phyloP scores from a whole-genome alignment of 2,329 filamentous ascomycete genomes.

The Talaromyces marneffei region DNA sequence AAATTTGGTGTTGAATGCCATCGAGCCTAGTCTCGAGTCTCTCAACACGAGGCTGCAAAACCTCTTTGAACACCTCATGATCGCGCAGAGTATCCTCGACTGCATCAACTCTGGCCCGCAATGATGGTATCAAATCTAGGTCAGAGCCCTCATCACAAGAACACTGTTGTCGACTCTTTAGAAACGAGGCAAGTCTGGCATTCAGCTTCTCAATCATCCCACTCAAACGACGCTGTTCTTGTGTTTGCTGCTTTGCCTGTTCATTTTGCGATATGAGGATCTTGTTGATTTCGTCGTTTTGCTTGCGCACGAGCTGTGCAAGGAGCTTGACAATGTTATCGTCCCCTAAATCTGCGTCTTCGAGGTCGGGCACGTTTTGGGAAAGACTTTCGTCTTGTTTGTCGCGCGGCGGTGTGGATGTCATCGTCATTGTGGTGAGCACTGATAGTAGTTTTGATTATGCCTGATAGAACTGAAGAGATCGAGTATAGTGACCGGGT shows the following conservation, averaged over 20 bases:
- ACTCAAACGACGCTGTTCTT: slow-evolving; percentile 1
- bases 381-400: neutral
- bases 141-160: neutral
- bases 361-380: neutral
- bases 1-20: neutral
- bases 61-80: neutral
- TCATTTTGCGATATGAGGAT: neutral
- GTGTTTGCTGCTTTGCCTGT: neutral
- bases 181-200: neutral
- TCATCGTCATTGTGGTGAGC: neutral
- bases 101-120: neutral
- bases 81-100: neutral
- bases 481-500: neutral
- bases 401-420: neutral
- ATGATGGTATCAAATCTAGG: neutral
- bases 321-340: slow-evolving; percentile 10
- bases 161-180: neutral
- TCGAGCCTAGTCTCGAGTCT: neutral
- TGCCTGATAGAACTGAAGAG: neutral
- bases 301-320: slow-evolving; percentile 4
- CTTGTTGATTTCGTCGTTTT: slow-evolving; percentile 10
- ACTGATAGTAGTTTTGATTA: neutral
- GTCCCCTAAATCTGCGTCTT: neutral
- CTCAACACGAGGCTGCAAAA: neutral
- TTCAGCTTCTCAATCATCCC: slow-evolving; percentile 2